Conservation (phyloP, 768 basidiomycete species). For the Cantharellus cinnabarinus region DNA sequence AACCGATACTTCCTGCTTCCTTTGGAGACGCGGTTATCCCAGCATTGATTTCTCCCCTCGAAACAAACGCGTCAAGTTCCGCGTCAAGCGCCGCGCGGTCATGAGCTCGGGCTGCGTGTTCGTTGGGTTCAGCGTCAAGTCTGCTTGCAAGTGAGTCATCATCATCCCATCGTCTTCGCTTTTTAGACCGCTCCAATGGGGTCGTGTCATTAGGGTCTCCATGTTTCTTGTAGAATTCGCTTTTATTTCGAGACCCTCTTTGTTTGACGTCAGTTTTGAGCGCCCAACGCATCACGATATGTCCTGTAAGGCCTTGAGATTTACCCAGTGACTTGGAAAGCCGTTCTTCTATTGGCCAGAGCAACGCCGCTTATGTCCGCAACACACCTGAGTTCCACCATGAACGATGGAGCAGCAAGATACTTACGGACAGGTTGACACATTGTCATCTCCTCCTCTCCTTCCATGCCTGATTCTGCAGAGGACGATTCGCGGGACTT, state of each 20-base stretch:
- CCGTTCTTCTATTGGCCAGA: slow-evolving; percentile 67
- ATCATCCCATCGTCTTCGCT: slow-evolving; percentile 8
- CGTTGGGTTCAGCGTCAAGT: slow-evolving; percentile 36
- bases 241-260: slow-evolving; percentile 48
- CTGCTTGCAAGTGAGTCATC: slow-evolving; percentile 18
- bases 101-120: slow-evolving; percentile 12
- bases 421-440: neutral
- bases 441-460: slow-evolving; percentile 19
- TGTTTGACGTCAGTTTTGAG: slow-evolving; percentile 52
- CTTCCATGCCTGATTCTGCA: slow-evolving; percentile 18
- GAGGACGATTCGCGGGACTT: slow-evolving; percentile 10
- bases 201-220: slow-evolving; percentile 36
- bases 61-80: slow-evolving; percentile 51
- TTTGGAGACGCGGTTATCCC: neutral
- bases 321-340: slow-evolving; percentile 52
- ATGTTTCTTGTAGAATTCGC: slow-evolving; percentile 62
- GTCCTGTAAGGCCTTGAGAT: slow-evolving; percentile 43
- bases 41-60: neutral
- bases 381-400: neutral
- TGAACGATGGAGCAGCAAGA: neutral
- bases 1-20: neutral
- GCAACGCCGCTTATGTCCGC: neutral
- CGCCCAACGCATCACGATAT: slow-evolving; percentile 60
- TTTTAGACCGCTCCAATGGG: slow-evolving; percentile 16
- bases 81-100: slow-evolving; percentile 46